A percentile compares a stretch with the other conserved stretches of the same genome.
These are phyloP conservation scores for Acanthamoeba polyphaga DNA, from an alignment of 208 protist species.

Conservation along the genomic window DNA sequence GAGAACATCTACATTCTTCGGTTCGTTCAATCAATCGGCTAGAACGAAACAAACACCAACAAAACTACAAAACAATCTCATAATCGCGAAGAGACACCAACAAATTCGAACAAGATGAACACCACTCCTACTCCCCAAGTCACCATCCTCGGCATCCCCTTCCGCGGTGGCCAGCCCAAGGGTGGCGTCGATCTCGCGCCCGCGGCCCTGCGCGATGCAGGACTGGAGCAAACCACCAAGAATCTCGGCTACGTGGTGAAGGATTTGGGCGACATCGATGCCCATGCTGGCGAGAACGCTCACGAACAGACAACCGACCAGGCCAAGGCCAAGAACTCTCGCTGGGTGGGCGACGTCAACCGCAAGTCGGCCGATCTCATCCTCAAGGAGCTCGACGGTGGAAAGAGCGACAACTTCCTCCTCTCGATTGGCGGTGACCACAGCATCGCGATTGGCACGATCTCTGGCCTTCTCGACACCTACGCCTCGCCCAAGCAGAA, in stretches of 20 bases:
- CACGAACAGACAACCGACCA: background rate
- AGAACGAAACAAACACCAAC: background rate
- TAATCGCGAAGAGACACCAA: background rate
- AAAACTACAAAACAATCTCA: background rate
- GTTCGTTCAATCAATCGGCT: background rate
- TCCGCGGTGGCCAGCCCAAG: slow-evolving; percentile 61
- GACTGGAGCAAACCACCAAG: background rate
- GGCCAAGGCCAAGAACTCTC: slow-evolving; percentile 77
- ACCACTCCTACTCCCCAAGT: background rate
- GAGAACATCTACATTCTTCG: too few relatives aligned
- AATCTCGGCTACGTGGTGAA: background rate
- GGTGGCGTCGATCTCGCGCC: slow-evolving; percentile 35
- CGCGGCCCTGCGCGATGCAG: slow-evolving; percentile 1
- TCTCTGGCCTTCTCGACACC: slow-evolving; percentile 47
- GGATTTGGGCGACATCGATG: slow-evolving; percentile 65
- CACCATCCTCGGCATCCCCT: slow-evolving; percentile 23
- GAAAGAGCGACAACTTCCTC: slow-evolving; percentile 80
- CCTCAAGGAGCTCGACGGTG: slow-evolving; percentile 83
- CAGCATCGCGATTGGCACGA: slow-evolving; percentile 73
- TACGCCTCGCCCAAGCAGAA: slow-evolving; percentile 22
- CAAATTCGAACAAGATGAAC: background rate
- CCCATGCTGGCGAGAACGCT: background rate
- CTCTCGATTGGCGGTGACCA: slow-evolving; percentile 76
- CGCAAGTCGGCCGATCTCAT: slow-evolving; percentile 83
- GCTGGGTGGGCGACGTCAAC: slow-evolving; percentile 84